A percentile compares a stretch with the other conserved stretches of the same genome.
Conservation (phyloP, 2,329 filamentous ascomycete species). For the Verticillium nubilum region DNA sequence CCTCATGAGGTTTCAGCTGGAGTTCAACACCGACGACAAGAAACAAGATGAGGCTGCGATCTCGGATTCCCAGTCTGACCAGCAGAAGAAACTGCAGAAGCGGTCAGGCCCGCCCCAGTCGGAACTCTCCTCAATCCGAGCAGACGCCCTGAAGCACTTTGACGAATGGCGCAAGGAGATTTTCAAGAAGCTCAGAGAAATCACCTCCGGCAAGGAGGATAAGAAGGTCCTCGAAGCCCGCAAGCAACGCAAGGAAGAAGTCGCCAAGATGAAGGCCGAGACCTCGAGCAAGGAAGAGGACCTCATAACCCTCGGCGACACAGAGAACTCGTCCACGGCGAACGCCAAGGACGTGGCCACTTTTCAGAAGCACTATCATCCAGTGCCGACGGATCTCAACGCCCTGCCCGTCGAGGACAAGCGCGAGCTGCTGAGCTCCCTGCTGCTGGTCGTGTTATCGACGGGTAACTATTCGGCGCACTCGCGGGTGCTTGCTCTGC, state of each 20-base stretch:
- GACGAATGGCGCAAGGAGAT: slow-evolving; percentile 73
- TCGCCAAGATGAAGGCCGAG: slow-evolving; percentile 30
- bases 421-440: slow-evolving; percentile 60
- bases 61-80: slow-evolving; percentile 15
- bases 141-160: slow-evolving; percentile 61
- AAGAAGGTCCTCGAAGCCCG: slow-evolving; percentile 41
- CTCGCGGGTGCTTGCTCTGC: slow-evolving; percentile 62
- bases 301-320: slow-evolving; percentile 35
- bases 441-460: slow-evolving; percentile 65
- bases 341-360: slow-evolving; percentile 29
- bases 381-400: slow-evolving; percentile 47
- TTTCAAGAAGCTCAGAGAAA: slow-evolving; percentile 64
- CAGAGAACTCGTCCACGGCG: slow-evolving; percentile 13
- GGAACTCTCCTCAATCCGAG: slow-evolving; percentile 25
- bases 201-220: slow-evolving; percentile 48
- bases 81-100: neutral
- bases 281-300: slow-evolving; percentile 24
- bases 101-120: neutral
- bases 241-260: slow-evolving; percentile 34
- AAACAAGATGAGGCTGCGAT: slow-evolving; percentile 11
- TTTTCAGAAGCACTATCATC: slow-evolving; percentile 47
- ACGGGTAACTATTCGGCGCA: slow-evolving; percentile 70
- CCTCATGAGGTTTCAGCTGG: slow-evolving; percentile 48
- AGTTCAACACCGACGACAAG: slow-evolving; percentile 28
- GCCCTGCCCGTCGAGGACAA: slow-evolving; percentile 54